Evolutionary conservation across 371 early-diverging fungal species (phyloP).

Genomic region (Zychaea mexicana): DNA sequence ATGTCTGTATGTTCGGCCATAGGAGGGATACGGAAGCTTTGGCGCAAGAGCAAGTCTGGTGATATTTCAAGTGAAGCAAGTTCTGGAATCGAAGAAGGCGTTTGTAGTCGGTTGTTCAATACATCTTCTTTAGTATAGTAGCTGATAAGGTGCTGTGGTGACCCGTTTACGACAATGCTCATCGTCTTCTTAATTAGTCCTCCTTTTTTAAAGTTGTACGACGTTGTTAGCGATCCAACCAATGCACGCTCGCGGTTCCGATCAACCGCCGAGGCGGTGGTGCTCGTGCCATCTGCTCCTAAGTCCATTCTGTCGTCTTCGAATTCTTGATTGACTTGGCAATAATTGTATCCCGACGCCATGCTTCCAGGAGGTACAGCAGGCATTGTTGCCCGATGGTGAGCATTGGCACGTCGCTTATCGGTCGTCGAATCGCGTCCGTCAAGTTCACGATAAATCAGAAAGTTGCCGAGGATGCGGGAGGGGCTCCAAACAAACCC

Average conservation of each 20-base stretch:
- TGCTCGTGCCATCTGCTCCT: neutral
- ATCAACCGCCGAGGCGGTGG: slow-evolving; percentile 20
- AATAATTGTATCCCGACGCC: neutral
- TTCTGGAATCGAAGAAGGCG: slow-evolving; percentile 52
- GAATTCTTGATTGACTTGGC: slow-evolving; percentile 1
- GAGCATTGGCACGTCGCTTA: slow-evolving; percentile 11
- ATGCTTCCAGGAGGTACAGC: too few relatives aligned
- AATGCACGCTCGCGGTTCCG: slow-evolving; percentile 57
- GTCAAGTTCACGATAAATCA: slow-evolving; percentile 54
- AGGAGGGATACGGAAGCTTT: slow-evolving; percentile 58
- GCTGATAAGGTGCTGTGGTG: slow-evolving; percentile 79
- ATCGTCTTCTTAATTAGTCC: slow-evolving; percentile 87
- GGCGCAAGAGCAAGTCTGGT: slow-evolving; percentile 53
- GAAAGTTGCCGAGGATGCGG: slow-evolving; percentile 55
- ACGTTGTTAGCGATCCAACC: slow-evolving; percentile 62
- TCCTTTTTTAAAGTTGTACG: slow-evolving; percentile 68
- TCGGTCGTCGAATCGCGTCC: slow-evolving; percentile 31
- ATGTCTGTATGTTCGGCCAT: neutral
- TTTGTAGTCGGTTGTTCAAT: slow-evolving; percentile 42
- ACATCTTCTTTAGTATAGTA: slow-evolving; percentile 85
- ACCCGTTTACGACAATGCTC: slow-evolving; percentile 74
- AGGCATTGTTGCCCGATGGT: neutral
- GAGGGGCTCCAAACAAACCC: slow-evolving; percentile 62
- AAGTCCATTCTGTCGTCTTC: neutral
- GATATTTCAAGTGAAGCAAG: slow-evolving; percentile 49